These are phyloP conservation scores for Rhynchospora breviuscula DNA, from an alignment of 176 grass and related monocot species.

Conservation along the genomic window DNA sequence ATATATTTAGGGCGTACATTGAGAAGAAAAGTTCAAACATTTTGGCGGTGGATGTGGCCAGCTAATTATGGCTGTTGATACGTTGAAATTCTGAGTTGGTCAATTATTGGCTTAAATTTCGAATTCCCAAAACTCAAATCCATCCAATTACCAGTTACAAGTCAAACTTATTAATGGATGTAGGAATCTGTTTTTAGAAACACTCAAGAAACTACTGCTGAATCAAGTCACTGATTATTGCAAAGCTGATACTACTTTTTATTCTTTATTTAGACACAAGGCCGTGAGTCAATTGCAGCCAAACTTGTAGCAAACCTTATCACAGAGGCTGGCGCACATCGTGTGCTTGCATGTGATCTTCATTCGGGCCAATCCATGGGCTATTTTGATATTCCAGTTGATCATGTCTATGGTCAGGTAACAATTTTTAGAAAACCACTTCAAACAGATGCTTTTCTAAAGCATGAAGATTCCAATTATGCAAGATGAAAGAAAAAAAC, in stretches of 20 bases:
- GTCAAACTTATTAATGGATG: too few relatives aligned
- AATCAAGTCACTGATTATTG: constrained; percentile 10
- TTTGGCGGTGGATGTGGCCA: too few relatives aligned
- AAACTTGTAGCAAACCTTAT: constrained; percentile 88
- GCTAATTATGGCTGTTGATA: too few relatives aligned
- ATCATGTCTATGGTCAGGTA: constrained; percentile 73
- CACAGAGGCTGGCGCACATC: constrained; percentile 71
- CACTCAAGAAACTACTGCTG: neutral
- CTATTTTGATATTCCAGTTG: constrained; percentile 87
- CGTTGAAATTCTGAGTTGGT: too few relatives aligned
- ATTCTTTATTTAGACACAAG: constrained; percentile 33
- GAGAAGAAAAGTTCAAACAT: neutral
- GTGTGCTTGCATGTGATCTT: constrained; percentile 74
- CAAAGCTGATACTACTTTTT: constrained; percentile 1
- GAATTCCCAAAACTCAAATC: too few relatives aligned
- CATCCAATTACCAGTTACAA: too few relatives aligned
- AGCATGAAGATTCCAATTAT: neutral
- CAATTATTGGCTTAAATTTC: too few relatives aligned
- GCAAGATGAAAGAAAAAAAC: neutral
- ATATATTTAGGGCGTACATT: neutral
- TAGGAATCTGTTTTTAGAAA: neutral
- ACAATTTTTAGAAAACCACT: neutral
- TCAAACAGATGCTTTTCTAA: neutral
- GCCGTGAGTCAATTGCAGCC: constrained; percentile 65
- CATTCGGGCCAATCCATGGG: constrained; percentile 89